phyloP scores from a whole-genome alignment of 805 yeast species.

The Yarrowia sp. region DNA sequence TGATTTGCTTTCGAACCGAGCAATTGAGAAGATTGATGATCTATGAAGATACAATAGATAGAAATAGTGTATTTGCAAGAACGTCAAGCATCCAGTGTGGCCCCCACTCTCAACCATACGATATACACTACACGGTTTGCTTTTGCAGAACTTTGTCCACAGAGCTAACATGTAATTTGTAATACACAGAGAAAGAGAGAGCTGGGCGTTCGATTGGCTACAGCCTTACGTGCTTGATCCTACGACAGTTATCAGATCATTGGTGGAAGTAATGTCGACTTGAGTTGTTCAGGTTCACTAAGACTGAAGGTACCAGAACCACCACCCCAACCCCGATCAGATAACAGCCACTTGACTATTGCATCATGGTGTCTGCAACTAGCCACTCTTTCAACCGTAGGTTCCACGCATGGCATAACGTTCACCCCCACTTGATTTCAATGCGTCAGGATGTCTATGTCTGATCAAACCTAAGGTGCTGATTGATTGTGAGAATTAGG shows the following conservation, averaged over 20 bases:
- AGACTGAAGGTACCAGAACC: too few species aligned
- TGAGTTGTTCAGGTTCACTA: too few species aligned
- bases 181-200: background rate
- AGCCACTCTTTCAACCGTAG: background rate
- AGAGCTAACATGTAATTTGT: background rate
- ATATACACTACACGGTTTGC: background rate
- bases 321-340: too few species aligned
- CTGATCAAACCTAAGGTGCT: conserved; percentile 3
- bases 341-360: too few species aligned
- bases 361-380: too few species aligned
- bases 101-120: conserved; percentile 1
- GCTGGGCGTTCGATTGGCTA: background rate
- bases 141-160: background rate
- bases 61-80: background rate
- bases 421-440: conserved; percentile 8
- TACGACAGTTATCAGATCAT: too few species aligned
- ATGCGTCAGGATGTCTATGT: background rate
- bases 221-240: background rate
- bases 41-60: background rate
- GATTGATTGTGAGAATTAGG: background rate
- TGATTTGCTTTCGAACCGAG: too few species aligned
- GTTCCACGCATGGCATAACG: conserved; percentile 5
- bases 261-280: too few species aligned
- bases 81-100: background rate
- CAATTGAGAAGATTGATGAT: background rate